These are phyloP conservation scores for Solanum chmielewskii DNA, from an alignment of 257 asterid species.

Conservation along the genomic window DNA sequence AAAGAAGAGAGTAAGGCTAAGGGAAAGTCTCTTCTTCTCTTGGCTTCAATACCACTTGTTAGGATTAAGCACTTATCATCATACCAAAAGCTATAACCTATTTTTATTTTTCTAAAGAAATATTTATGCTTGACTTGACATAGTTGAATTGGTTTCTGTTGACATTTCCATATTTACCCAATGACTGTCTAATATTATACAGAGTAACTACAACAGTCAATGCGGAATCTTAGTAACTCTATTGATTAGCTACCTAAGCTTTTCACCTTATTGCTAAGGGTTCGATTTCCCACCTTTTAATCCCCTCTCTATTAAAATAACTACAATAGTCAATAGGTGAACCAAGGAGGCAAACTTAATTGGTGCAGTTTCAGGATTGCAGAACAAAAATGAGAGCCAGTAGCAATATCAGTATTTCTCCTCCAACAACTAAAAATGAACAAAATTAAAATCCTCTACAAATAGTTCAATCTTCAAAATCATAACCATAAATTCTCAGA, in stretches of 20 bases:
- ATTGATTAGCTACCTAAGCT: neutral
- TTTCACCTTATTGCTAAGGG: neutral
- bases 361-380: neutral
- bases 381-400: neutral
- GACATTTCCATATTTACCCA: neutral
- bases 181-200: neutral
- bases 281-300: neutral
- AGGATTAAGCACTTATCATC: neutral
- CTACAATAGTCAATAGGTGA: neutral
- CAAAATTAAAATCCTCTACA: neutral
- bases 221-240: neutral
- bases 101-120: neutral
- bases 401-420: neutral
- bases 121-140: neutral
- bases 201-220: neutral
- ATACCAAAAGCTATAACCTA: neutral
- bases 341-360: neutral
- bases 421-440: neutral
- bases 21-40: neutral
- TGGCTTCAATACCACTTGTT: neutral
- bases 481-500: neutral
- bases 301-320: neutral
- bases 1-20: neutral
- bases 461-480: neutral
- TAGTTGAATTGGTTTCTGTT: neutral